Evolutionary conservation across 345 rosid species (phyloP).

Genomic region (Mangifera indica): DNA sequence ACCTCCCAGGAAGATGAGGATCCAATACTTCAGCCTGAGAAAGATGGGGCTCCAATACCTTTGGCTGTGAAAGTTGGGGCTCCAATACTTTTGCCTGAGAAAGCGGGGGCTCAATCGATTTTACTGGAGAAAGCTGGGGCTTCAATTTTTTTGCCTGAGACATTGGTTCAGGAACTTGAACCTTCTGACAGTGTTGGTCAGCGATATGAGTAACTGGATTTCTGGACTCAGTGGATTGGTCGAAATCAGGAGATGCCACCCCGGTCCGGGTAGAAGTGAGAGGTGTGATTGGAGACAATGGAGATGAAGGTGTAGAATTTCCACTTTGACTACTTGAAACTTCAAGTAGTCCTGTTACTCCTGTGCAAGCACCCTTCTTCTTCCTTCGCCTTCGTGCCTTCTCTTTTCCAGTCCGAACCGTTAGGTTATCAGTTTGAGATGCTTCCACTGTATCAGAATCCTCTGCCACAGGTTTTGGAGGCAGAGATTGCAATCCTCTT

Average conservation of each 20-base stretch:
- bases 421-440: slow-evolving; percentile 50
- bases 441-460: slow-evolving; percentile 32
- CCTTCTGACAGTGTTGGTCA: slow-evolving; percentile 20
- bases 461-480: slow-evolving; percentile 29
- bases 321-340: slow-evolving; percentile 92
- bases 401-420: slow-evolving; percentile 57
- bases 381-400: slow-evolving; percentile 71
- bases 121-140: slow-evolving; percentile 8
- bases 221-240: slow-evolving; percentile 25
- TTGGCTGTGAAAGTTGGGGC: too few species aligned
- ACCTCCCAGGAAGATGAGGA: slow-evolving; percentile 13
- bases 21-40: too few species aligned
- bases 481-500: slow-evolving; percentile 19
- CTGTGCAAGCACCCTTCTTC: slow-evolving; percentile 56
- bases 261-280: slow-evolving; percentile 28
- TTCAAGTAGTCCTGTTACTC: slow-evolving; percentile 43
- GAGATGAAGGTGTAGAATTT: slow-evolving; percentile 87
- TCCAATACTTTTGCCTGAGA: too few species aligned
- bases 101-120: too few species aligned
- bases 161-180: slow-evolving; percentile 30
- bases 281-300: slow-evolving; percentile 55
- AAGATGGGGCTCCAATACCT: too few species aligned
- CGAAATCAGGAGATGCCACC: slow-evolving; percentile 36
- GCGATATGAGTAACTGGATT: slow-evolving; percentile 32
- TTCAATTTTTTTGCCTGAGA: slow-evolving; percentile 17